Evolutionary conservation across 2,329 filamentous ascomycete species (phyloP), one percentile per base, ranked within the genome.

Genomic region (Ascochyta rabiei): DNA sequence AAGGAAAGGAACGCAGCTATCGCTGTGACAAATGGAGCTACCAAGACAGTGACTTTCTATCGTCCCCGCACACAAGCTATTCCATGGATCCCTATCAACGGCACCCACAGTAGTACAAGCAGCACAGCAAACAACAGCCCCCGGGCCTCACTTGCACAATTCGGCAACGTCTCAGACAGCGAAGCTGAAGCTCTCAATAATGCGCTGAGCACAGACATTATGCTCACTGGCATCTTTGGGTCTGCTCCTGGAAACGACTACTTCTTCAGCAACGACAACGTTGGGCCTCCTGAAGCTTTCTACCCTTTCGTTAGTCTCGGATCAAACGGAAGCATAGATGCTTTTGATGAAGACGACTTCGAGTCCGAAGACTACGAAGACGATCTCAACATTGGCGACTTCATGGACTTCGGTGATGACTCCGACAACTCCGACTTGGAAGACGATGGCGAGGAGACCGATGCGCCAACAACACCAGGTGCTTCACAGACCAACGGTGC

Each of bases 201-300:
- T 33, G 60, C 66, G 23, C 56, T 67, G 31, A 61, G 59, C 16
- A 86, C 87, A 51, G 89, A 91, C 55, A 82, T 93, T 61, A 92
- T 93, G 89, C 86, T 93, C 77, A 88, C 87, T 43, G 88, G 87
- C 63, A 86, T 91, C 76, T 82, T 86, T 49, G 73, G 74, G 12
- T 67, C 68, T 23, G 65, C 67, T 30, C 68, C 72, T 19, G 76
- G 77, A 19, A 80, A 79, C 48, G 77, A 80, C 38, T 73, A 77
- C 49, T 73, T 77, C 21, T 76, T 81, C 33, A 77, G 76, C 60
- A 85, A 84, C 5, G 86, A 89, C 67, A 81, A 86, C n/a, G 81
- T 90, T 67, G 89, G 89, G 1, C 88, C 89, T 2, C 82, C 86
- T 0, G 89, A 92, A 74, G 88, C 89, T 7, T 92, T 91, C 73